Evolutionary conservation across 208 protist genomes (phyloP), one percentile per base, ranked within the genome.

Genomic region (Porcisia hertigi): DNA sequence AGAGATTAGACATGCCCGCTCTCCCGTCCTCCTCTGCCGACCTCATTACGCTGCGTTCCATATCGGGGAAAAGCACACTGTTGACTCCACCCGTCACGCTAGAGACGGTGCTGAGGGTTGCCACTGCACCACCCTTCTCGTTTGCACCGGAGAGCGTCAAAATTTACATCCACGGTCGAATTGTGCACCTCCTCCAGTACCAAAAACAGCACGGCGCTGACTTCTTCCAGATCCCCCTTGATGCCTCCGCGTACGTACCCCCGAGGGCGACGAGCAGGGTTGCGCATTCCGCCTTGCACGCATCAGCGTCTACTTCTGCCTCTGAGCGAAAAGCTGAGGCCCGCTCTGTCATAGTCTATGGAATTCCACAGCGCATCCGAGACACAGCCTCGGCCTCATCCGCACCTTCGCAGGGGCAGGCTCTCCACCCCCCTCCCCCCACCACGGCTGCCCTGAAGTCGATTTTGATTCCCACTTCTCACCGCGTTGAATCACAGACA

Each of bases 71-170:
- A 69, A 77, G 73, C 14, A 78, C 72, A 11, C 7, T 62, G 30
- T 73, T 91, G 25, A 59, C n/a, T 0, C 77, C 69, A n/a, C 89
- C 89, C 2, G 72, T 82, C 69, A 91, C 89, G 41, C 70, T 88
- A 49, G 66, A 69, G 6, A 63, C 72, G 14, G 70, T 93, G 53
- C 64, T 93, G 30, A 67, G 71, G 1, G 83, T 76, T 1, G 87
- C 86, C 7, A 80, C 77, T 2, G 59, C 71, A 0, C 77, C 83
- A 36, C 77, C 78, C 14, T 82, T 93, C 23, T 81, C 71, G 34
- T 71, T 91, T 23, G 67, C 74, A 25, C 74, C 73, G 36, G 65
- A 77, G 18, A 87, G 69, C 4, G 71, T 91, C 16, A 91, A 91
- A 63, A 65, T 89, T 2, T 71, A 65, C 41, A 41, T 72, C 5